These are phyloP conservation scores for Citrus unshiu DNA, from an alignment of 345 rosid species.

Conservation along the genomic window DNA sequence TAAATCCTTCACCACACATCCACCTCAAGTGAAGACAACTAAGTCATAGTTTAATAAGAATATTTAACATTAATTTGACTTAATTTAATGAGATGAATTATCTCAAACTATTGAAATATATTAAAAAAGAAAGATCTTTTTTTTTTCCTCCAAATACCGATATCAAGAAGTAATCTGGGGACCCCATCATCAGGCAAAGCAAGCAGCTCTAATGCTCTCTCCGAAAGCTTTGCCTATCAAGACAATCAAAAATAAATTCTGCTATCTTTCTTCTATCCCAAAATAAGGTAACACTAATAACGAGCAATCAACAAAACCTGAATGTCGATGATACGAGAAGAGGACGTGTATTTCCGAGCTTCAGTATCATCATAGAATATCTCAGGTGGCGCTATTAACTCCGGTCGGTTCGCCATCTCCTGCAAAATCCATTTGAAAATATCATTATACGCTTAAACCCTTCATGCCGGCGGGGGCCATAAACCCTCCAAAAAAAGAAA, in stretches of 20 bases:
- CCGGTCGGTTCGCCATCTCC: conserved; percentile 77
- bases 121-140: not conserved
- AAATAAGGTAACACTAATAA: not conserved
- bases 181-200: conserved; percentile 79
- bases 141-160: conserved; percentile 33
- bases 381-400: conserved; percentile 86
- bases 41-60: not conserved
- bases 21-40: not conserved
- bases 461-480: too few species aligned
- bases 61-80: not conserved
- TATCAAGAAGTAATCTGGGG: conserved; percentile 82
- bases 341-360: conserved; percentile 90
- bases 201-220: conserved; percentile 96
- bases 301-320: conserved; percentile 42
- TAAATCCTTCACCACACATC: not conserved
- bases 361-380: conserved; percentile 81
- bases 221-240: conserved; percentile 66
- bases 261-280: not conserved
- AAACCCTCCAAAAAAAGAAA: not conserved
- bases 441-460: not conserved
- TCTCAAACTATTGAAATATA: not conserved
- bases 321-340: conserved; percentile 89
- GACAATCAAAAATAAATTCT: not conserved
- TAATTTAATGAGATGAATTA: not conserved
- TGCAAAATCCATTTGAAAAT: not conserved